phyloP scores from a whole-genome alignment of 1,284 basidiomycete genomes.

The Phellinidium pouzarii region DNA sequence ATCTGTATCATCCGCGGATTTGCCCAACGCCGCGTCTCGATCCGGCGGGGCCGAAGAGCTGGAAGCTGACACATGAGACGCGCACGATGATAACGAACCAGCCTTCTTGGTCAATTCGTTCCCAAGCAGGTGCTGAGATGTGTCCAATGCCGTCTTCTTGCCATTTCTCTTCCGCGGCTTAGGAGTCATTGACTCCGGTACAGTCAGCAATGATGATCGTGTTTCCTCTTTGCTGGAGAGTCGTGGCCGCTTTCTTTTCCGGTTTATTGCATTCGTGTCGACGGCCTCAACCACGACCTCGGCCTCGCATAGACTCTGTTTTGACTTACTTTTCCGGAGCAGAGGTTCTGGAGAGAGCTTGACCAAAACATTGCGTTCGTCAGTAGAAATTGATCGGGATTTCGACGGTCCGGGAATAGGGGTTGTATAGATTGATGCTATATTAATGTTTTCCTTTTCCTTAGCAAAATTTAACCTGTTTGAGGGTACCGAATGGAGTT shows the following conservation, averaged over 20 bases:
- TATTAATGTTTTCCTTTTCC: background rate
- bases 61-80: background rate
- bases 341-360: background rate
- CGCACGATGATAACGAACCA: background rate
- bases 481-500: background rate
- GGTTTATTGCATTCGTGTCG: background rate
- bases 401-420: slow-evolving; percentile 12
- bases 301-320: background rate
- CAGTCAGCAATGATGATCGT: background rate
- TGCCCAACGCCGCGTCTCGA: background rate
- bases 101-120: background rate
- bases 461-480: background rate
- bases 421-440: background rate
- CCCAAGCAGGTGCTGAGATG: background rate
- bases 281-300: background rate
- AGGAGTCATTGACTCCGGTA: background rate
- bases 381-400: background rate
- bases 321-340: background rate
- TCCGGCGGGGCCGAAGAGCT: background rate
- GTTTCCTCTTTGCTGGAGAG: background rate
- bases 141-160: background rate
- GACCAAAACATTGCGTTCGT: background rate
- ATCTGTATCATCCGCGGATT: background rate
- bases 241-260: slow-evolving; percentile 11
- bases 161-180: slow-evolving; percentile 12